phyloP scores from a whole-genome alignment of 257 asterid genomes.

The Petrea volubilis region DNA sequence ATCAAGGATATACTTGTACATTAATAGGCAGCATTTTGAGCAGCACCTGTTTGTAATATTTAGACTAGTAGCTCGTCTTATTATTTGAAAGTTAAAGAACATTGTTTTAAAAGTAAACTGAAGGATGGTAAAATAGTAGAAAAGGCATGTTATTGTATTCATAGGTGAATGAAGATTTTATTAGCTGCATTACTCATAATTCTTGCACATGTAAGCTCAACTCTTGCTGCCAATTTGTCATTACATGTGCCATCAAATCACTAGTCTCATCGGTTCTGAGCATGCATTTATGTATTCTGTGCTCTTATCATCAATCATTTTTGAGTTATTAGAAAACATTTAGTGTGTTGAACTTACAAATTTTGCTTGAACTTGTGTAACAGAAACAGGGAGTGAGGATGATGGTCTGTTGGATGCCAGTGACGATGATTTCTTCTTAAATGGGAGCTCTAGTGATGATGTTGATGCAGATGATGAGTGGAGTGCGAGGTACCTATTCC shows the following conservation, averaged over 20 bases:
- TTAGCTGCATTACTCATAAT: neutral
- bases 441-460: constrained; percentile 94
- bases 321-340: neutral
- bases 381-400: constrained; percentile 99
- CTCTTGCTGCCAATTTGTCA: too few species aligned
- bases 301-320: neutral
- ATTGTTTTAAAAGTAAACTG: constrained; percentile 7
- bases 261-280: neutral
- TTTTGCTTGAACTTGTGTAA: constrained; percentile 18
- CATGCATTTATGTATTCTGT: neutral
- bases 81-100: neutral
- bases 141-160: neutral
- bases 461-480: constrained; percentile 93
- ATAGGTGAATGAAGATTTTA: neutral
- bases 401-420: constrained; percentile 85
- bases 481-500: constrained; percentile 69
- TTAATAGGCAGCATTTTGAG: neutral
- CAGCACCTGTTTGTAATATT: neutral
- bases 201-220: too few species aligned
- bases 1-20: neutral
- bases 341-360: constrained; percentile 11
- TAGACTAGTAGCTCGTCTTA: neutral
- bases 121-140: neutral
- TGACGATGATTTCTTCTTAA: constrained; percentile 84
- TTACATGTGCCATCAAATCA: neutral